Conservation (phyloP, 768 basidiomycete species). For the Aureoboletus auriporus region DNA sequence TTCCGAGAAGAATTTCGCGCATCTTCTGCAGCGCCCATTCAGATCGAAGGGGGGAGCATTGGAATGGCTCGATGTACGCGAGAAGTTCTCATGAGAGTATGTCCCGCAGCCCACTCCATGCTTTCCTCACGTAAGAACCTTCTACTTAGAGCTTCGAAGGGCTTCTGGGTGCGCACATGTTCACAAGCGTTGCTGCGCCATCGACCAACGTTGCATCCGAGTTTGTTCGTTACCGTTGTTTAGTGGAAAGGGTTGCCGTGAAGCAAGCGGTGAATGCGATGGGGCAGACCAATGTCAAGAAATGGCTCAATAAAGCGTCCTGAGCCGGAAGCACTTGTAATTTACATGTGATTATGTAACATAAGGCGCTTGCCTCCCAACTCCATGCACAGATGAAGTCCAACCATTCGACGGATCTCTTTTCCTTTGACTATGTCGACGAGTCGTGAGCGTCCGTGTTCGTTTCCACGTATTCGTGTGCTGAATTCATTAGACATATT, state of each 20-base stretch:
- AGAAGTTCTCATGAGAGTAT: slow-evolving; percentile 61
- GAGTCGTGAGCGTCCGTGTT: slow-evolving; percentile 54
- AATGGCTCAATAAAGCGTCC: slow-evolving; percentile 65
- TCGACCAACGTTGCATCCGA: slow-evolving; percentile 54
- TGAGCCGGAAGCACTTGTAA: not conserved
- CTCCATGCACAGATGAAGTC: slow-evolving; percentile 8
- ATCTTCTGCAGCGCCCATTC: slow-evolving; percentile 70
- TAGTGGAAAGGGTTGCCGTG: slow-evolving; percentile 59
- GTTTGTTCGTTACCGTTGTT: slow-evolving; percentile 73
- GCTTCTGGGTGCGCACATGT: slow-evolving; percentile 53
- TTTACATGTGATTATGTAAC: slow-evolving; percentile 23
- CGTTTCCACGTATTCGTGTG: not conserved
- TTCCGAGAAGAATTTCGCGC: slow-evolving; percentile 74
- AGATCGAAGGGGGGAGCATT: slow-evolving; percentile 68
- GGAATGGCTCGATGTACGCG: slow-evolving; percentile 69
- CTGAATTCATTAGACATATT: slow-evolving; percentile 48
- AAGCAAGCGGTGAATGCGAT: slow-evolving; percentile 61
- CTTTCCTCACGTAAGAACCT: slow-evolving; percentile 1
- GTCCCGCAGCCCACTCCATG: slow-evolving; percentile 24
- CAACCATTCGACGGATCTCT: slow-evolving; percentile 14
- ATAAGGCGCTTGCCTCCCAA: not conserved
- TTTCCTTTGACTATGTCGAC: slow-evolving; percentile 61
- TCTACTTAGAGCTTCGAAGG: slow-evolving; percentile 68
- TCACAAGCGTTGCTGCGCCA: slow-evolving; percentile 47
- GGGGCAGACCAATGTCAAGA: slow-evolving; percentile 68